phyloP scores from a whole-genome alignment of 2,329 filamentous ascomycete genomes.

The Diatrype stigma region DNA sequence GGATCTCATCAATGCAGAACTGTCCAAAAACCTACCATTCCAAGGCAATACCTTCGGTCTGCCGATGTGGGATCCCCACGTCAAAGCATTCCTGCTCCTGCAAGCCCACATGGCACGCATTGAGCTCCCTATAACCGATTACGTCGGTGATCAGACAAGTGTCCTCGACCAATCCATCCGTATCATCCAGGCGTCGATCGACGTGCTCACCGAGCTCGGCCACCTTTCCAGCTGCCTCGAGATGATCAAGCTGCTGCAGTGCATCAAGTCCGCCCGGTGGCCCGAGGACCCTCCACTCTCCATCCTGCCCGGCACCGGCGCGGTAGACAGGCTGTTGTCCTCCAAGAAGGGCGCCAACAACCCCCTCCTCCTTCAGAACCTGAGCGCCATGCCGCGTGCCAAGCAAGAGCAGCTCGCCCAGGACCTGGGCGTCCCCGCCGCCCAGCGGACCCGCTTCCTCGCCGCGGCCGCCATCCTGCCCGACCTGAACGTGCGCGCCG shows the following conservation, averaged over 20 bases:
- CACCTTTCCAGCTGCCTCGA: slow-evolving; percentile 70
- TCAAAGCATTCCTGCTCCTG: slow-evolving; percentile 89
- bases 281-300: slow-evolving; percentile 74
- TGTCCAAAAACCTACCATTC: slow-evolving; percentile 75
- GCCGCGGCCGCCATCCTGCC: slow-evolving; percentile 66
- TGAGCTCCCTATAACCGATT: slow-evolving; percentile 90
- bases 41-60: slow-evolving; percentile 59
- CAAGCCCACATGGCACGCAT: slow-evolving; percentile 95
- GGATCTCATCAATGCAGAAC: slow-evolving; percentile 90
- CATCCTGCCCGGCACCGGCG: slow-evolving; percentile 71
- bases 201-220: slow-evolving; percentile 87
- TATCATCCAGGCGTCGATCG: slow-evolving; percentile 92
- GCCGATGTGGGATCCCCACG: slow-evolving; percentile 97
- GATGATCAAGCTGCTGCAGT: slow-evolving; percentile 85
- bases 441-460: slow-evolving; percentile 42
- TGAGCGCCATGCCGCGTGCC: slow-evolving; percentile 20
- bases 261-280: slow-evolving; percentile 90
- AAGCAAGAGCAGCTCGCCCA: slow-evolving; percentile 39
- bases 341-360: slow-evolving; percentile 16
- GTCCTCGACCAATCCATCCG: slow-evolving; percentile 95
- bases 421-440: slow-evolving; percentile 45
- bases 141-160: slow-evolving; percentile 85
- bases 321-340: slow-evolving; percentile 46
- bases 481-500: slow-evolving; percentile 58
- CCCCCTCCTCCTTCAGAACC: slow-evolving; percentile 35